These are phyloP conservation scores for Yamadazyma philogaea DNA, from an alignment of 805 yeast genomes.

Conservation along the genomic window DNA sequence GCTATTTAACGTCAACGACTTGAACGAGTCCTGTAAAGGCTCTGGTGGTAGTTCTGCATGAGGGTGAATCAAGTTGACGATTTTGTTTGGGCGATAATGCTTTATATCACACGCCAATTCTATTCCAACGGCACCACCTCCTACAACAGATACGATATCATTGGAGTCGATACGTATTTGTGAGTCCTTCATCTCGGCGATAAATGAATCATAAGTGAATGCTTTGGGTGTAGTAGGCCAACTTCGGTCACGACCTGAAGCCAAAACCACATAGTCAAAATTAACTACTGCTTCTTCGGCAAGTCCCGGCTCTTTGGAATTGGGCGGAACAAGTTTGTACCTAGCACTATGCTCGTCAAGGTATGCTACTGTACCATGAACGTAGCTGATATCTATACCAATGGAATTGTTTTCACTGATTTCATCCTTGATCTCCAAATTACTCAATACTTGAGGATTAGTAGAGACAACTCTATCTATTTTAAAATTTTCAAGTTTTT, in stretches of 20 bases:
- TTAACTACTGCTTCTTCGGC: slow-evolving; percentile 16
- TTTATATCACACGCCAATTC: slow-evolving; percentile 43
- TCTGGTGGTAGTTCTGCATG: slow-evolving; percentile 37
- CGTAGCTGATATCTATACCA: slow-evolving; percentile 16
- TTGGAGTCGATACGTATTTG: slow-evolving; percentile 29
- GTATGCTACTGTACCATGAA: slow-evolving; percentile 33
- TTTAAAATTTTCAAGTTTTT: slow-evolving; percentile 24
- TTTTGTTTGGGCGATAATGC: slow-evolving; percentile 27
- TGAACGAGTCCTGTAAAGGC: slow-evolving; percentile 29
- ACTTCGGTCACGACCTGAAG: slow-evolving; percentile 48
- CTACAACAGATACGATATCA: slow-evolving; percentile 40
- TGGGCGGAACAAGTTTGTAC: slow-evolving; percentile 20
- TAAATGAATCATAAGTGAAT: slow-evolving; percentile 30
- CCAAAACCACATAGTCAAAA: slow-evolving; percentile 47
- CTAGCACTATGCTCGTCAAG: slow-evolving; percentile 25
- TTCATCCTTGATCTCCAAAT: neutral
- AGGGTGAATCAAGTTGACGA: slow-evolving; percentile 38
- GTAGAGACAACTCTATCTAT: slow-evolving; percentile 28
- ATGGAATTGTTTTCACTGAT: slow-evolving; percentile 6
- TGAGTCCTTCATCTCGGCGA: slow-evolving; percentile 41
- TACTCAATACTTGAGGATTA: slow-evolving; percentile 18
- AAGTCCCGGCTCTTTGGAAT: slow-evolving; percentile 1
- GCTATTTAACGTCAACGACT: slow-evolving; percentile 24
- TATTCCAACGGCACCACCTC: slow-evolving; percentile 45
- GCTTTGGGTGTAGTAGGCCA: slow-evolving; percentile 58